Conservation (phyloP, 176 grass and related monocot species). For the Hordeum marinum region DNA sequence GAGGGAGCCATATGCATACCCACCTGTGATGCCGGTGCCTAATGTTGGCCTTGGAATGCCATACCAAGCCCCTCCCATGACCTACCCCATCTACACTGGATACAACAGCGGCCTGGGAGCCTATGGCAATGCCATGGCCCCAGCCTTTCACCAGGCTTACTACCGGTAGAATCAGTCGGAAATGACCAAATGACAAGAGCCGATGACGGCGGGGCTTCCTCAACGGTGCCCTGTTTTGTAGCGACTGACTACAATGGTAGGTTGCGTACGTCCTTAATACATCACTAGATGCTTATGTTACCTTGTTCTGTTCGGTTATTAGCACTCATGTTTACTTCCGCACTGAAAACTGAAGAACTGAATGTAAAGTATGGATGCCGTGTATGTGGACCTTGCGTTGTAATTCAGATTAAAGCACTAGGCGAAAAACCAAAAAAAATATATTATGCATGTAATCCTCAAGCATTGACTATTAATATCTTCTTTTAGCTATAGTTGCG, state of each 20-base stretch:
- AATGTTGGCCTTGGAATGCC: constrained; percentile 34
- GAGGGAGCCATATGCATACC: constrained; percentile 58
- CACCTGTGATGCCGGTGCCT: constrained; percentile 29
- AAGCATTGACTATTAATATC: not conserved
- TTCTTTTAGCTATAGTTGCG: not conserved
- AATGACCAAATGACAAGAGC: constrained; percentile 31
- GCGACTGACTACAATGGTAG: constrained; percentile 64
- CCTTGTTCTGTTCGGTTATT: constrained; percentile 28
- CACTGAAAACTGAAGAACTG: not conserved
- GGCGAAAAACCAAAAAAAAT: not conserved
- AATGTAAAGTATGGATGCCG: not conserved
- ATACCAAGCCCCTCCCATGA: constrained; percentile 56
- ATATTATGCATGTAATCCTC: not conserved
- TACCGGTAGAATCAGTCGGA: constrained; percentile 51
- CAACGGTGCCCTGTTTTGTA: constrained; percentile 54
- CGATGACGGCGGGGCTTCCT: constrained; percentile 16
- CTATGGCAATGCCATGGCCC: constrained; percentile 39
- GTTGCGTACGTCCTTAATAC: constrained; percentile 28
- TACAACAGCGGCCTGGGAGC: constrained; percentile 40
- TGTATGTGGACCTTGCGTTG: constrained; percentile 5
- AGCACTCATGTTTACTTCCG: not conserved
- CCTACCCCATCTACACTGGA: constrained; percentile 34
- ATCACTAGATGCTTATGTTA: constrained; percentile 42
- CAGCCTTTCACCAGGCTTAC: constrained; percentile 57
- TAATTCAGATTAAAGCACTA: not conserved